A percentile compares a stretch with the other conserved stretches of the same genome.
Evolutionary conservation across 179 eudicot species (phyloP).

Genomic region (Nepenthes alata): DNA sequence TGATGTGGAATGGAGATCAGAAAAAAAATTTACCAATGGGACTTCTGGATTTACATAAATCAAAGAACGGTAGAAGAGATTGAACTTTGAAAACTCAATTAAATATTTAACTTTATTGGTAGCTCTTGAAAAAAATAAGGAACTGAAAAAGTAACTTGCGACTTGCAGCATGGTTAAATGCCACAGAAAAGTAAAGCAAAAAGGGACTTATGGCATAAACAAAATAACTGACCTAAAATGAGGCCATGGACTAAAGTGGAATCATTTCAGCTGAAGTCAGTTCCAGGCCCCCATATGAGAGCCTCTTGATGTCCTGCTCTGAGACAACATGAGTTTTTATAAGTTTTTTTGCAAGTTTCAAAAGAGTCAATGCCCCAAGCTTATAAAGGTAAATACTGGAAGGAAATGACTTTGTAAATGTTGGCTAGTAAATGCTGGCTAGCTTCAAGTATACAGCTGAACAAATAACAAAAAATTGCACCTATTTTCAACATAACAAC

Average conservation of each 20-base stretch:
- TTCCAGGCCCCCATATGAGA: constrained; percentile 82
- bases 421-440: constrained; percentile 16
- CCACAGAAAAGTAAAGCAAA: constrained; percentile 31
- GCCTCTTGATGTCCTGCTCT: constrained; percentile 95
- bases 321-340: constrained; percentile 64
- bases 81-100: constrained; percentile 9
- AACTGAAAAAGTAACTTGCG: constrained; percentile 31
- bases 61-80: constrained; percentile 7
- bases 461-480: constrained; percentile 10
- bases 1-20: constrained; percentile 1
- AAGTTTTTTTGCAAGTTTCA: constrained; percentile 39
- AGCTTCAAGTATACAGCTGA: constrained; percentile 27
- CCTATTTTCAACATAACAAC: constrained; percentile 15
- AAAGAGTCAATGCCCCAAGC: constrained; percentile 40
- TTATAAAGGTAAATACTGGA: constrained; percentile 50
- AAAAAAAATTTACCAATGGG: neutral
- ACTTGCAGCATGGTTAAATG: constrained; percentile 46
- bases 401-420: constrained; percentile 43
- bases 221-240: constrained; percentile 81
- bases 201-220: constrained; percentile 45
- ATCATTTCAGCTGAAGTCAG: constrained; percentile 90
- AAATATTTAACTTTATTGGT: constrained; percentile 17
- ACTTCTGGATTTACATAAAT: constrained; percentile 7
- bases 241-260: constrained; percentile 87
- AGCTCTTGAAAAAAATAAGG: constrained; percentile 15